These are phyloP conservation scores for Pezizomycotina sp. DNA, from an alignment of 2,329 filamentous ascomycete species.

Conservation along the genomic window DNA sequence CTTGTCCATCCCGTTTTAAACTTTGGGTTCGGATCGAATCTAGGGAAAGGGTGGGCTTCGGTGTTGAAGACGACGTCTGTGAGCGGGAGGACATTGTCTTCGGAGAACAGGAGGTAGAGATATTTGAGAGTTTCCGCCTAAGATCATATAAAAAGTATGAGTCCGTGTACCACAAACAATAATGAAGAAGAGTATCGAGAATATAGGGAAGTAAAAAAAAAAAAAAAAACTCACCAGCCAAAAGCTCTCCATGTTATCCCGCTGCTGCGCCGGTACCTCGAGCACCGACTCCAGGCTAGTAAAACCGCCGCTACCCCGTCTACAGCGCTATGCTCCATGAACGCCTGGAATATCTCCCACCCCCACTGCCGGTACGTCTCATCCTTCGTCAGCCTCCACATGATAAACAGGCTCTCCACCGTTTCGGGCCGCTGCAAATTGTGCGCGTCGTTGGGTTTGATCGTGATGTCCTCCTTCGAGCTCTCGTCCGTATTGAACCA, in stretches of 20 bases:
- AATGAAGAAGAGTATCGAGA: slow-evolving; percentile 9
- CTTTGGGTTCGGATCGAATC: slow-evolving; percentile 62
- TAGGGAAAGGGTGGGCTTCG: slow-evolving; percentile 77
- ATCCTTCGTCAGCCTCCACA: slow-evolving; percentile 96
- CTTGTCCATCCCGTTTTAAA: slow-evolving; percentile 71
- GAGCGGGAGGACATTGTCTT: slow-evolving; percentile 63
- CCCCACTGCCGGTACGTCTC: slow-evolving; percentile 84
- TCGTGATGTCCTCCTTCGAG: slow-evolving; percentile 50
- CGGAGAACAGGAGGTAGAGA: slow-evolving; percentile 85
- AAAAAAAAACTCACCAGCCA: slow-evolving; percentile 63
- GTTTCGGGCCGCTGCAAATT: slow-evolving; percentile 94
- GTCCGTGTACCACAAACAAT: slow-evolving; percentile 6
- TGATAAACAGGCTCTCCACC: slow-evolving; percentile 90
- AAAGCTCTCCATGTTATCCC: slow-evolving; percentile 97
- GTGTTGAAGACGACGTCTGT: slow-evolving; percentile 88
- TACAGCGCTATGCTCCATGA: slow-evolving; percentile 70
- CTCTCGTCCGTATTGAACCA: slow-evolving; percentile 60
- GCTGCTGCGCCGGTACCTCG: slow-evolving; percentile 46
- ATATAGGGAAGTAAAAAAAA: not conserved
- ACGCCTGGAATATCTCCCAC: slow-evolving; percentile 94
- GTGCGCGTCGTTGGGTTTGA: slow-evolving; percentile 70
- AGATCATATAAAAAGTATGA: slow-evolving; percentile 1
- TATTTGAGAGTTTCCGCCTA: slow-evolving; percentile 95
- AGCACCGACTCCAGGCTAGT: slow-evolving; percentile 65
- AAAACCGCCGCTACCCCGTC: slow-evolving; percentile 52